phyloP scores from a whole-genome alignment of 1,284 basidiomycete genomes.

The Ceratobasidium sp. region DNA sequence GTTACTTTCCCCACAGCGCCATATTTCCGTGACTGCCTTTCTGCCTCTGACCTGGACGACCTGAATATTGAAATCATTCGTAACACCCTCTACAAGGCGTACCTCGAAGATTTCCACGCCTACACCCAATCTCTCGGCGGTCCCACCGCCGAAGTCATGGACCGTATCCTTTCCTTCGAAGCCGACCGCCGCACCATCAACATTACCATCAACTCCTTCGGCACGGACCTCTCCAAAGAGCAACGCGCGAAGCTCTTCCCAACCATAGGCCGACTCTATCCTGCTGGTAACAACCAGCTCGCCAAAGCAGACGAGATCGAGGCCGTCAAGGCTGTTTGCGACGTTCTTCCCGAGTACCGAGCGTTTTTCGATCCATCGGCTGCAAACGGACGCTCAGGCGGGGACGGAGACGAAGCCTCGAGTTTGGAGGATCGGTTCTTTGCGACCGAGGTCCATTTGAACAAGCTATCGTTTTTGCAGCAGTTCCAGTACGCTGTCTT shows the following conservation, averaged over 20 bases:
- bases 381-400: constrained; percentile 55
- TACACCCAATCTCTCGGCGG: constrained; percentile 86
- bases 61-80: constrained; percentile 99
- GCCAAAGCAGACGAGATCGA: constrained; percentile 97
- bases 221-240: constrained; percentile 95
- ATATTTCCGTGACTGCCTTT: constrained; percentile 96
- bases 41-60: constrained; percentile 96
- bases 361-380: constrained; percentile 81
- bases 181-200: constrained; percentile 97
- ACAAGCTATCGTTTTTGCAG: constrained; percentile 94
- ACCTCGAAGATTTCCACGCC: constrained; percentile 96
- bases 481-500: constrained; percentile 96
- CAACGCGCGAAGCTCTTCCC: constrained; percentile 97
- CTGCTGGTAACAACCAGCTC: constrained; percentile 94
- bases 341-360: constrained; percentile 90
- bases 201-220: constrained; percentile 99
- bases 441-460: constrained; percentile 91
- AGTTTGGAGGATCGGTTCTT: constrained; percentile 97
- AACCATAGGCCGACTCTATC: constrained; percentile 91
- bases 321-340: constrained; percentile 89
- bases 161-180: constrained; percentile 91
- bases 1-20: constrained; percentile 73
- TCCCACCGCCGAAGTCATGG: constrained; percentile 92
- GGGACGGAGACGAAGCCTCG: constrained; percentile 69
- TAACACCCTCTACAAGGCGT: constrained; percentile 99